Evolutionary conservation across 768 basidiomycete species (phyloP).

Genomic region (Dacryopinax spathularia): DNA sequence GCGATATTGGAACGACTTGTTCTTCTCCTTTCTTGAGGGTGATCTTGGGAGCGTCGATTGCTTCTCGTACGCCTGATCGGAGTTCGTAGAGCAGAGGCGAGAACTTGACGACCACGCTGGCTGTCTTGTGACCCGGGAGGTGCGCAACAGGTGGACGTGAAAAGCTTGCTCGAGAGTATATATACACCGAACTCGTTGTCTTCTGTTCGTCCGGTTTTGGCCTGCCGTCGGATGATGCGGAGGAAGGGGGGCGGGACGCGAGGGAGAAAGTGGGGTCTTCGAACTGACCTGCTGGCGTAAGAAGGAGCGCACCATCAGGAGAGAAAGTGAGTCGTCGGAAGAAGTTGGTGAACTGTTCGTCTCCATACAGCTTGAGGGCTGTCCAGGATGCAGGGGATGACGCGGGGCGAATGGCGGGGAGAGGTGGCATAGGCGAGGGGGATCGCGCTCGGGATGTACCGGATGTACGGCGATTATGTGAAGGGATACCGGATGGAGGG

Average conservation of each 20-base stretch:
- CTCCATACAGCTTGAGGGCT: constrained; percentile 75
- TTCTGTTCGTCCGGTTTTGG: constrained; percentile 23
- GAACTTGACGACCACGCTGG: constrained; percentile 85
- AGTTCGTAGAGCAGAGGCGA: constrained; percentile 87
- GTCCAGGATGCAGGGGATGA: constrained; percentile 43
- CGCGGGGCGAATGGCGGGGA: constrained; percentile 73
- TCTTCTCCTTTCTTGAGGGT: constrained; percentile 55
- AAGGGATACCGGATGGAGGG: neutral
- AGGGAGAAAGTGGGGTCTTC: constrained; percentile 68
- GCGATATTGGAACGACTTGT: constrained; percentile 45
- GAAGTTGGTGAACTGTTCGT: constrained; percentile 90
- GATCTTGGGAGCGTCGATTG: constrained; percentile 38
- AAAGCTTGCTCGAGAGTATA: constrained; percentile 92
- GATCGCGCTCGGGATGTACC: constrained; percentile 39
- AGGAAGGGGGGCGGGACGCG: constrained; percentile 21
- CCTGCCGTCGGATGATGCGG: constrained; percentile 36
- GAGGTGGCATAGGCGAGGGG: constrained; percentile 79
- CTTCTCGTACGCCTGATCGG: constrained; percentile 40
- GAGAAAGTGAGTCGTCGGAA: constrained; percentile 89
- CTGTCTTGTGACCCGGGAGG: constrained; percentile 89
- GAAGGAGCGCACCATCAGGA: constrained; percentile 80
- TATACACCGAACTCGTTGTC: constrained; percentile 46
- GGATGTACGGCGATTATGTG: constrained; percentile 8
- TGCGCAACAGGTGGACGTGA: constrained; percentile 85
- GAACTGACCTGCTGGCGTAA: constrained; percentile 95